Conservation (phyloP, 2,329 filamentous ascomycete species). For the Sporothrix variecibatus region DNA sequence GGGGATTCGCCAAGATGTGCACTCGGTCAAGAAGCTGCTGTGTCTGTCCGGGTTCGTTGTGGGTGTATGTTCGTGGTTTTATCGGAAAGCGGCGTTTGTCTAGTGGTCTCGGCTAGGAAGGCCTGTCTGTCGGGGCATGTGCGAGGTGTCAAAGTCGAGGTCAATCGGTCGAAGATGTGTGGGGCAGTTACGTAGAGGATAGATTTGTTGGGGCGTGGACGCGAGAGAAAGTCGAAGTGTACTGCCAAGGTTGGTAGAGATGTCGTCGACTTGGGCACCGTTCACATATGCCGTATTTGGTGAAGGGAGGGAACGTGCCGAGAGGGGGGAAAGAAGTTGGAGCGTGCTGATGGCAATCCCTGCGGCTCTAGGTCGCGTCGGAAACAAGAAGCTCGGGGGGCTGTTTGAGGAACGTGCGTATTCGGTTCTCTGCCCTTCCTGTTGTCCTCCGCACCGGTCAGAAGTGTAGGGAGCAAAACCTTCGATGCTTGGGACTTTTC, state of each 20-base stretch:
- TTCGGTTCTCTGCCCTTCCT: background rate
- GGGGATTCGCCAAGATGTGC: background rate
- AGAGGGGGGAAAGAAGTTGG: background rate
- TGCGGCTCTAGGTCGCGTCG: constrained; percentile 20
- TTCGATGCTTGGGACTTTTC: background rate
- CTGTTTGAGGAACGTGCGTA: constrained; percentile 11
- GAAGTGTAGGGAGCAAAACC: background rate
- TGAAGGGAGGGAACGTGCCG: background rate
- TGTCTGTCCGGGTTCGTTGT: background rate
- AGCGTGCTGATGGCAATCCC: constrained; percentile 14
- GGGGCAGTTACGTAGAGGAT: background rate
- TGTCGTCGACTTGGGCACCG: background rate
- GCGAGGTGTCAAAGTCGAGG: background rate
- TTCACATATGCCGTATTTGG: background rate
- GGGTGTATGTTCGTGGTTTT: background rate
- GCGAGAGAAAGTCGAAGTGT: background rate
- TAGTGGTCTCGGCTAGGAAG: background rate
- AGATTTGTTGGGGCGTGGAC: background rate
- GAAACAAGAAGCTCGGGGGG: background rate
- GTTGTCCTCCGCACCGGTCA: constrained; percentile 6
- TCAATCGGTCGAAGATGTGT: background rate
- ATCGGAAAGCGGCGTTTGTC: background rate
- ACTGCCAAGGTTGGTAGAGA: background rate
- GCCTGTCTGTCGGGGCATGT: background rate
- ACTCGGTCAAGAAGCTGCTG: background rate